phyloP scores from a whole-genome alignment of 768 basidiomycete species.

The Boletus coccyginus region DNA sequence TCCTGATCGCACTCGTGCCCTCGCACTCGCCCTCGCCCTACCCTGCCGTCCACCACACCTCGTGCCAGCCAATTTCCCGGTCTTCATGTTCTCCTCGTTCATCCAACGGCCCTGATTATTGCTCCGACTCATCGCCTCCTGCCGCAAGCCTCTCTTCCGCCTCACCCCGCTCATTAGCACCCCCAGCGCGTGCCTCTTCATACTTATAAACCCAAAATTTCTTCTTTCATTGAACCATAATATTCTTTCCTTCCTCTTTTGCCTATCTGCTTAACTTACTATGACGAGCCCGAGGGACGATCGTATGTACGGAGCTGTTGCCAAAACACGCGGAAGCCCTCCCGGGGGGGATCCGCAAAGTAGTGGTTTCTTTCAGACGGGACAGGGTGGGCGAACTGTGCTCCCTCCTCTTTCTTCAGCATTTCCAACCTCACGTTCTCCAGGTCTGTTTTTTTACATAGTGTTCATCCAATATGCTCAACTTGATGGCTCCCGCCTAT shows the following conservation, averaged over 20 bases:
- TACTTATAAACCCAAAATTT: slow-evolving; percentile 54
- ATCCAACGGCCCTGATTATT: slow-evolving; percentile 42
- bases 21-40: slow-evolving; percentile 26
- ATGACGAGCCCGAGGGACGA: slow-evolving; percentile 74
- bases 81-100: slow-evolving; percentile 52
- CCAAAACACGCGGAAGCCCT: slow-evolving; percentile 61
- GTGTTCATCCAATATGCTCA: slow-evolving; percentile 56
- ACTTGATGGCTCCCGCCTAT: slow-evolving; percentile 50
- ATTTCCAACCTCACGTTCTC: slow-evolving; percentile 87
- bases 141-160: slow-evolving; percentile 32
- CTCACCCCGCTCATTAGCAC: slow-evolving; percentile 42
- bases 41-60: slow-evolving; percentile 43
- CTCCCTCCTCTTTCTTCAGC: slow-evolving; percentile 82
- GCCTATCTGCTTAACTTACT: slow-evolving; percentile 55
- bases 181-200: slow-evolving; percentile 41
- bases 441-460: slow-evolving; percentile 74
- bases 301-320: slow-evolving; percentile 64
- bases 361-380: slow-evolving; percentile 67
- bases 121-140: slow-evolving; percentile 39
- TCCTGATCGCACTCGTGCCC: slow-evolving; percentile 32
- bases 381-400: slow-evolving; percentile 88
- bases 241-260: slow-evolving; percentile 48
- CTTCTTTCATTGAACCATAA: slow-evolving; percentile 45
- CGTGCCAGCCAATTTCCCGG: slow-evolving; percentile 41
- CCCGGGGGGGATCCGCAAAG: slow-evolving; percentile 60